A percentile compares a stretch with the other conserved stretches of the same genome.
phyloP scores from a whole-genome alignment of 768 basidiomycete genomes.

The Auriculariales sp. region DNA sequence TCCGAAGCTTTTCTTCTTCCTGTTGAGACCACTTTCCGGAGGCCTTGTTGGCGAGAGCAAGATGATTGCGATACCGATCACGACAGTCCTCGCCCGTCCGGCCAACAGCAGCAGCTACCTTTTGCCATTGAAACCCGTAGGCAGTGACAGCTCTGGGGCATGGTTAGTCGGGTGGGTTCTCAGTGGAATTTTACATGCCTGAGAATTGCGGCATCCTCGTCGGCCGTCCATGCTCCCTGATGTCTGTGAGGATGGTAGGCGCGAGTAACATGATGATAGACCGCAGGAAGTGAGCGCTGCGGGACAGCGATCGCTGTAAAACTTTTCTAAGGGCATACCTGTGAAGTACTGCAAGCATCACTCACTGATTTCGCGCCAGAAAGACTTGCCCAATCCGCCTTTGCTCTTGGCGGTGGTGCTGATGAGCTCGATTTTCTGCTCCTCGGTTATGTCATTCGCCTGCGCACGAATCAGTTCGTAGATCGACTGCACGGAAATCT shows the following conservation, averaged over 20 bases:
- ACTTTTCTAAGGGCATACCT: constrained; percentile 4
- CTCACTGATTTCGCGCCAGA: constrained; percentile 75
- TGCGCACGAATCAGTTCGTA: constrained; percentile 11
- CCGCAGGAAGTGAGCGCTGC: constrained; percentile 65
- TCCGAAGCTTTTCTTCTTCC: constrained; percentile 61
- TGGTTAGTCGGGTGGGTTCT: constrained; percentile 1
- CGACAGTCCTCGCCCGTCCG: constrained; percentile 70
- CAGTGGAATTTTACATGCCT: constrained; percentile 22
- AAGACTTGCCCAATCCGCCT: constrained; percentile 44
- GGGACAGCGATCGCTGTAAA: constrained; percentile 50
- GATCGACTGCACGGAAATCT: neutral
- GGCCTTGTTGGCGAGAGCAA: constrained; percentile 49
- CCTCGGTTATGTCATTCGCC: constrained; percentile 36
- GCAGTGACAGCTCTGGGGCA: constrained; percentile 46
- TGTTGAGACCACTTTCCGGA: constrained; percentile 64
- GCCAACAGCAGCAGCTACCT: constrained; percentile 53
- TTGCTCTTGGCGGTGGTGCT: constrained; percentile 42
- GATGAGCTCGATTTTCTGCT: constrained; percentile 46
- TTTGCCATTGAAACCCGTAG: constrained; percentile 71
- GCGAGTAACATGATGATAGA: constrained; percentile 70
- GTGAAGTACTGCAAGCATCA: constrained; percentile 2
- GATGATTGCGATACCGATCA: constrained; percentile 75
- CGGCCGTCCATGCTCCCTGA: constrained; percentile 53
- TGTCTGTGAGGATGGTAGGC: constrained; percentile 51
- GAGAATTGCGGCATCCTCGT: constrained; percentile 50